Evolutionary conservation across 345 rosid species (phyloP), one percentile per base, ranked within the genome.

Genomic region (Atalantia buxifolia): DNA sequence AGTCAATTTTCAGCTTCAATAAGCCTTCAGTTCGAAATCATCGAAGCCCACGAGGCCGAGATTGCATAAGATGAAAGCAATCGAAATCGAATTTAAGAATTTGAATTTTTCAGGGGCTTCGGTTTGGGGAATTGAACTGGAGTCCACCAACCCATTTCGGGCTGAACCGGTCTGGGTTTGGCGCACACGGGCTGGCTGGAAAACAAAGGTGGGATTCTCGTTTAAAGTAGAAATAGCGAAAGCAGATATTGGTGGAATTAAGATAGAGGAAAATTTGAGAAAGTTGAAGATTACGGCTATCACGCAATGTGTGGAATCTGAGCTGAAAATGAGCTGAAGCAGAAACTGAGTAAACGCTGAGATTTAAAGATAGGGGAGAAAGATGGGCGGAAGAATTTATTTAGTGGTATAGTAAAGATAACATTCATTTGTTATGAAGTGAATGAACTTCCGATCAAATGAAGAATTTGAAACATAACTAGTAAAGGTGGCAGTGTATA

Each of bases 1-100:
- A 72, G 57, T 50, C 82, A 12, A 80, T 74, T 79, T 69, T 83
- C 76, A 67, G 72, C 85, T 87, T 85, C 84, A 79, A 72, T 78
- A 66, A 90, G 4, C 75, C 85, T 69, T 48, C 92, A 4, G 36
- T 75, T 62, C 89, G 22, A 86, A 90, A 35, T 69, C 95, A 30
- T 76, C 89, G n/a, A 86, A 80, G 61, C 89, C 87, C 65, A 72
- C 89, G 2, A 92, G 80, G 88, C 93, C 98, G 50, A 91, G 90
- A 81, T 69, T 91, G 59, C 65, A 65, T 2, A 92, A 95, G 87
- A 80, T 82, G 94, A 81, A 86, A 74, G 78, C 93, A 88, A 73
- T 84, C 83, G 7, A 85, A 53, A 4, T 16, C 22, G 22, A 53
- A 80, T 83, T 78, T 50, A 86, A 79, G 62, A 82, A 71, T 75